These are phyloP conservation scores for Rachicladosporium sp. DNA, from an alignment of 2,329 filamentous ascomycete genomes.

Conservation along the genomic window DNA sequence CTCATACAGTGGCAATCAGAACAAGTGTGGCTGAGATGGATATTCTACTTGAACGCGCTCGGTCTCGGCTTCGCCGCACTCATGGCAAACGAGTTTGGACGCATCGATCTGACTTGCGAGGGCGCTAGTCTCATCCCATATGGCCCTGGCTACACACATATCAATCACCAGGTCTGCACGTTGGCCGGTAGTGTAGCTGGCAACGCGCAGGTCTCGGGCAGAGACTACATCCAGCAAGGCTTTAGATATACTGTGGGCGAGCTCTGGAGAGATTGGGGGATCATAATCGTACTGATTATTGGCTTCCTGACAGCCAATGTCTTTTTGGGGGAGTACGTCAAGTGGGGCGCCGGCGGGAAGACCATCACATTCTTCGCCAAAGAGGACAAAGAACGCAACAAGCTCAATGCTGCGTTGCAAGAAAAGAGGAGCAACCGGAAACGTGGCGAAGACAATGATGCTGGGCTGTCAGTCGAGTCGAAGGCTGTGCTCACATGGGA, in stretches of 20 bases:
- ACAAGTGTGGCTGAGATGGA: constrained; percentile 68
- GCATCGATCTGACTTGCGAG: constrained; percentile 56
- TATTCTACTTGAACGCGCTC: constrained; percentile 64
- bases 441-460: constrained; percentile 27
- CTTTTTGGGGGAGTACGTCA: constrained; percentile 64
- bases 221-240: constrained; percentile 53
- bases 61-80: constrained; percentile 64
- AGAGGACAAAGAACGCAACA: constrained; percentile 54
- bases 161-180: constrained; percentile 70
- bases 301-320: constrained; percentile 67
- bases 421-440: constrained; percentile 44
- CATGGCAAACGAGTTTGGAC: constrained; percentile 78
- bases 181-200: constrained; percentile 59
- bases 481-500: constrained; percentile 46
- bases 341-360: constrained; percentile 69
- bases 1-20: constrained; percentile 66
- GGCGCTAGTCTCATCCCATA: constrained; percentile 56
- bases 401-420: constrained; percentile 50
- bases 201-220: constrained; percentile 50
- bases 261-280: constrained; percentile 75
- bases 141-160: constrained; percentile 57
- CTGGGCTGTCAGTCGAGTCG: constrained; percentile 39
- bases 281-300: constrained; percentile 62
- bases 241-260: constrained; percentile 57
- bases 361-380: constrained; percentile 65